These are phyloP conservation scores for Odonthalia washingtoniensis DNA, from an alignment of 31 red algal species.

Conservation along the genomic window DNA sequence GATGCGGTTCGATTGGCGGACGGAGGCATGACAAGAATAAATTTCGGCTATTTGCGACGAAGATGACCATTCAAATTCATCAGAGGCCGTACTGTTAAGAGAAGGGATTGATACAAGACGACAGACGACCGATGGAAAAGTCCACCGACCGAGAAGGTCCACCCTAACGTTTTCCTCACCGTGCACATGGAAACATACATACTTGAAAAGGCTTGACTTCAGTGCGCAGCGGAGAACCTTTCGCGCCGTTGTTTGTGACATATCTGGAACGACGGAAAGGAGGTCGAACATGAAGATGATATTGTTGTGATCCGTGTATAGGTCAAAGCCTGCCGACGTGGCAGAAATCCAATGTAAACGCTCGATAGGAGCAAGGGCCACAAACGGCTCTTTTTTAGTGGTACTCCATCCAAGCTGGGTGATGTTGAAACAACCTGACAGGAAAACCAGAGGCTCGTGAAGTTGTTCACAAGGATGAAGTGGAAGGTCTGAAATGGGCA, in stretches of 20 bases:
- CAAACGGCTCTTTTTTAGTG: conserved; percentile 6
- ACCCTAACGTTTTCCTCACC: neutral
- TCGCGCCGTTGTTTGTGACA: neutral
- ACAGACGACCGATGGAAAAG: neutral
- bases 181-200: neutral
- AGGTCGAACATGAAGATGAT: conserved; percentile 21
- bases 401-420: neutral
- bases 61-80: conserved; percentile 1
- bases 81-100: neutral
- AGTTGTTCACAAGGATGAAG: neutral
- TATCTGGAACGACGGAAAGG: neutral
- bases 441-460: conserved; percentile 18
- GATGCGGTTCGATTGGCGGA: neutral
- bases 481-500: neutral
- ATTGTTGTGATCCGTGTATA: conserved; percentile 17
- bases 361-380: neutral
- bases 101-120: neutral
- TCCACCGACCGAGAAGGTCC: neutral
- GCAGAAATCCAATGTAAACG: neutral
- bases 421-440: neutral
- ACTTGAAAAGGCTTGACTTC: neutral
- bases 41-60: neutral
- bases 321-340: neutral
- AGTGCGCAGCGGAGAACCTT: neutral
- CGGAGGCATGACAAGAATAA: neutral